Evolutionary conservation across 208 protist species (phyloP).

Genomic region (Trichomonas vaginalis): DNA sequence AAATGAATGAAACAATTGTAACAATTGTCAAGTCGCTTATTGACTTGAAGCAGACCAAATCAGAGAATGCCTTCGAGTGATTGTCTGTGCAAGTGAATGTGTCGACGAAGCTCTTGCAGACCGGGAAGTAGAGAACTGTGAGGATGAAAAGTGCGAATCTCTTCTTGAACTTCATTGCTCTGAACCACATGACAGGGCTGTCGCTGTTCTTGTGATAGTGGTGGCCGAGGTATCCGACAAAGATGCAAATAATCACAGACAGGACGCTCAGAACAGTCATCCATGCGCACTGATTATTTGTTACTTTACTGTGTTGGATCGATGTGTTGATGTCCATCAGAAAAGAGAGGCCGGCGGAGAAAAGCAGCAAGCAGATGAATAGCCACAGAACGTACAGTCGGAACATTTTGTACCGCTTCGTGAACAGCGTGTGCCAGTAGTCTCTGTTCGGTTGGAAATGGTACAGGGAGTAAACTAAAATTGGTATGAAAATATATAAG

Average conservation of each 20-base stretch:
- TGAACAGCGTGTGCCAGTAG: not conserved
- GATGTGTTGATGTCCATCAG: not conserved
- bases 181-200: not conserved
- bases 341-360: not conserved
- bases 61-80: not conserved
- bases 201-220: not conserved
- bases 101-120: not conserved
- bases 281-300: not conserved
- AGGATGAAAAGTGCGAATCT: not conserved
- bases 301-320: not conserved
- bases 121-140: not conserved
- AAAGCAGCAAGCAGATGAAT: not conserved
- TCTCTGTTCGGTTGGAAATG: not conserved
- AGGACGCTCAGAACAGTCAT: not conserved
- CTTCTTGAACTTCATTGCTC: not conserved
- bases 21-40: not conserved
- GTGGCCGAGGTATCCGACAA: not conserved
- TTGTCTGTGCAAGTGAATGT: not conserved
- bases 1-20: not conserved
- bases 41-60: not conserved
- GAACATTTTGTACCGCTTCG: not conserved
- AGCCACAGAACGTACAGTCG: not conserved
- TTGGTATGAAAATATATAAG: not conserved
- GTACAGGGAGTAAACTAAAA: not conserved
- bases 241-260: not conserved